Evolutionary conservation across 805 yeast genomes (phyloP), one percentile per base, ranked within the genome.

Genomic region (Pichia phayaonensis): DNA sequence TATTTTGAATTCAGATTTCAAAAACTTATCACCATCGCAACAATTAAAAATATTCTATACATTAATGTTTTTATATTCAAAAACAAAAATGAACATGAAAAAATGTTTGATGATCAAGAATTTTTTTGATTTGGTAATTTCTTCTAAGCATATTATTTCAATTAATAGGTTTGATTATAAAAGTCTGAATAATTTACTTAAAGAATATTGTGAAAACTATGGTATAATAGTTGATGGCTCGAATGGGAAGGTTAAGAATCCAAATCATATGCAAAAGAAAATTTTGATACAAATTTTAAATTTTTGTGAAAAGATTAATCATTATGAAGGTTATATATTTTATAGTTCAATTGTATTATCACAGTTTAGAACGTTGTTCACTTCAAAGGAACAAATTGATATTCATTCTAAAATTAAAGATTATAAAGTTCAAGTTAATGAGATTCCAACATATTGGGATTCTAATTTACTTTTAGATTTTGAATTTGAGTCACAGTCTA

Each of bases 41-140:
- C 90, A 84, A 59, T 74, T 83, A 50, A 70, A 77, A 42, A 74
- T 90, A 0, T 83, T 84, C 61, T 74, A 83, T 21, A 75, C 85
- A 0, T 67, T 90, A 54, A 84, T 94, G 0, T 62, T 79, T 2
- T 68, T 87, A 1, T 89, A 83, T 63, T 72, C 78, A 2, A 77
- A 75, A 29, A 70, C 89, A 44, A 81, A 81, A 1, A 73, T 85
- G 59, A 50, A 61, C 12, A 72, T 97, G 54, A 90, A 90, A 58
- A 74, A 81, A 55, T 80, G 86, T 0, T 80, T 90, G 54, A 74
- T 86, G 39, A 65, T 89, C 4, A 75, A 90, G 43, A 77, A 81
- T n/a, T 66, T 90, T 29, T 66, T 90, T 24, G 74, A 77, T 8
- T 67, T 79, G 2, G 59, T 83, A 12, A 48, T 59, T 3, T 23